phyloP scores from a whole-genome alignment of 805 yeast genomes.

The Tetrapisispora arboricola region DNA sequence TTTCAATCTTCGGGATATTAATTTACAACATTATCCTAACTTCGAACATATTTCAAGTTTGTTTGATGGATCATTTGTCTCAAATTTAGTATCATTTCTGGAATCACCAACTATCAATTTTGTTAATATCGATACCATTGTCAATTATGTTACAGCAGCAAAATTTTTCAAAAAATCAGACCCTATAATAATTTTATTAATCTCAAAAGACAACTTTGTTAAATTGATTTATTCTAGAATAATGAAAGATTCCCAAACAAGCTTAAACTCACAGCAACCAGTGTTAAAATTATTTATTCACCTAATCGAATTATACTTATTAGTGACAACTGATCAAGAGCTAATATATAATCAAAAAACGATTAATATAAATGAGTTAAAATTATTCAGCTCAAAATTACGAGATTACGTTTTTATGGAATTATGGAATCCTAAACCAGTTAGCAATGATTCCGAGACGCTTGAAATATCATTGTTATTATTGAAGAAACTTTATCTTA shows the following conservation, averaged over 20 bases:
- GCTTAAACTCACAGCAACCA: not conserved
- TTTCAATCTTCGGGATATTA: not conserved
- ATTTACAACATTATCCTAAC: not conserved
- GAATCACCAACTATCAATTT: not conserved
- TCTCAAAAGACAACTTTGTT: constrained; percentile 12
- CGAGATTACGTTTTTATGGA: constrained; percentile 16
- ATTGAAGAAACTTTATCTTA: constrained; percentile 19
- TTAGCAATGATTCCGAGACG: not conserved
- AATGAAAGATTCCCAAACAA: not conserved
- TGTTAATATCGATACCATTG: not conserved
- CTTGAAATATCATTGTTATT: constrained; percentile 12
- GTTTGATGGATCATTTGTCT: not conserved
- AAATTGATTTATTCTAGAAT: constrained; percentile 4
- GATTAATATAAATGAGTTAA: constrained; percentile 11
- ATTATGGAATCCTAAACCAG: constrained; percentile 12
- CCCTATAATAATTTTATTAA: constrained; percentile 9
- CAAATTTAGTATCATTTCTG: not conserved
- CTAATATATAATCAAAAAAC: constrained; percentile 10
- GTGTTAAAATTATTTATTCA: constrained; percentile 13
- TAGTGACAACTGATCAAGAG: constrained; percentile 24
- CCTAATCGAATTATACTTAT: constrained; percentile 16
- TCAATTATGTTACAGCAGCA: not conserved
- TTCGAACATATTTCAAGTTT: not conserved
- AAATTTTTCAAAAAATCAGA: constrained; percentile 2
- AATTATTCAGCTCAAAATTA: constrained; percentile 10